Evolutionary conservation across 306 rosid species (phyloP).

Genomic region (Medicago lupulina): DNA sequence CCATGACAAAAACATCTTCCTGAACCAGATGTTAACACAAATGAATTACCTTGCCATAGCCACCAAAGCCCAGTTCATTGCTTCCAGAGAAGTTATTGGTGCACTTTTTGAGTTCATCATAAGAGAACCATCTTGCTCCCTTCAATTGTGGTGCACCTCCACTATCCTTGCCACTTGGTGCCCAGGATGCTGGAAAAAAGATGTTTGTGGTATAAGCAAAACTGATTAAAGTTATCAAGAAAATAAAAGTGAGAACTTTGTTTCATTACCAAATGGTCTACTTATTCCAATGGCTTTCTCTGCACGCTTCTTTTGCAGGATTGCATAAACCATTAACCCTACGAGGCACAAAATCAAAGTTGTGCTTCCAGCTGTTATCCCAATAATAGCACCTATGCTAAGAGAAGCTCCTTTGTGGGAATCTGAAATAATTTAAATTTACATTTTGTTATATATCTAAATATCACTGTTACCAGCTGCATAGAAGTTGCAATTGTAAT

Average conservation of each 20-base stretch:
- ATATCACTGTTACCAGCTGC: conserved; percentile 1
- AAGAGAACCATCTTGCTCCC: conserved; percentile 98
- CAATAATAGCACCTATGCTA: conserved; percentile 55
- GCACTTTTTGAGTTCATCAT: conserved; percentile 85
- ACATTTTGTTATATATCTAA: conserved; percentile 34
- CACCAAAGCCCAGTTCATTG: conserved; percentile 86
- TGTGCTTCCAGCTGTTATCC: conserved; percentile 64
- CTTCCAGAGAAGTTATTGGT: conserved; percentile 72
- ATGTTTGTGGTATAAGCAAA: neutral
- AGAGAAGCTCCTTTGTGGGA: conserved; percentile 46
- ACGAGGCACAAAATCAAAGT: conserved; percentile 70
- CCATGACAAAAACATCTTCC: neutral
- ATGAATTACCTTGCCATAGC: conserved; percentile 86
- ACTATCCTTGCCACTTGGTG: conserved; percentile 86
- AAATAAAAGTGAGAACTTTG: neutral
- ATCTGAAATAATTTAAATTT: conserved; percentile 54
- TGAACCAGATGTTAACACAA: conserved; percentile 7
- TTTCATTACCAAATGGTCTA: conserved; percentile 78
- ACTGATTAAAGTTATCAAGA: no score
- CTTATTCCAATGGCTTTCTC: conserved; percentile 88
- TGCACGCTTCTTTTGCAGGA: conserved; percentile 91
- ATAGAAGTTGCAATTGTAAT: conserved; percentile 9
- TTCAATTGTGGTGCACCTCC: conserved; percentile 96
- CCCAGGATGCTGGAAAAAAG: conserved; percentile 82
- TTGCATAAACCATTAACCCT: conserved; percentile 69